These are phyloP conservation scores for Biscogniauxia sp. DNA, from an alignment of 2,329 filamentous ascomycete genomes.

Conservation along the genomic window DNA sequence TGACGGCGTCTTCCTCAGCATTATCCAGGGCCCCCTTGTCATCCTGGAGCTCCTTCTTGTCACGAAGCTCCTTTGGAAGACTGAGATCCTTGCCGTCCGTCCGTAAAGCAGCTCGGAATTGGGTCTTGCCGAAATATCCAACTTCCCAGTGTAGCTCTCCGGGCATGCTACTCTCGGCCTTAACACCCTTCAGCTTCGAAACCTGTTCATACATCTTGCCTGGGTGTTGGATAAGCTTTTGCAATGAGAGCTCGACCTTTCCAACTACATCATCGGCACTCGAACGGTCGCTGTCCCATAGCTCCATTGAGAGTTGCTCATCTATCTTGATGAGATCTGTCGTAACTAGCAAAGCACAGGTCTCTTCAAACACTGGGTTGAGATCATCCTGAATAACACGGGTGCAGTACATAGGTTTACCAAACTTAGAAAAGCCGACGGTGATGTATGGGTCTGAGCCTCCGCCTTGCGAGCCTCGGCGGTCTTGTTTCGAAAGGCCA, in stretches of 20 bases:
- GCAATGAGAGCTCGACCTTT: slow-evolving; percentile 89
- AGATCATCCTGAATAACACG: slow-evolving; percentile 92
- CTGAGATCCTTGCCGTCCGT: slow-evolving; percentile 83
- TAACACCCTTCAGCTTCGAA: slow-evolving; percentile 78
- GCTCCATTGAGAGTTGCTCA: slow-evolving; percentile 87
- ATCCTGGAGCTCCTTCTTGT: slow-evolving; percentile 77
- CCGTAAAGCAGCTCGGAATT: slow-evolving; percentile 78
- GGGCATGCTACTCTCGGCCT: slow-evolving; percentile 84
- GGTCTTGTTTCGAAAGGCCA: slow-evolving; percentile 88
- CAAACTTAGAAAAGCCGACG: slow-evolving; percentile 91
- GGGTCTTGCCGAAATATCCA: slow-evolving; percentile 88
- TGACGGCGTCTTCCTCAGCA: slow-evolving; percentile 76
- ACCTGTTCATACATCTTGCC: slow-evolving; percentile 89
- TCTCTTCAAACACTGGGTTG: slow-evolving; percentile 91
- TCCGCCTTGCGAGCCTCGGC: slow-evolving; percentile 75
- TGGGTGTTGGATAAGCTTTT: slow-evolving; percentile 91
- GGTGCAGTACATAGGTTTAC: slow-evolving; percentile 96
- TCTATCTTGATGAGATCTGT: slow-evolving; percentile 89
- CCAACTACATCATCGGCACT: slow-evolving; percentile 94
- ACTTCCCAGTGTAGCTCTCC: slow-evolving; percentile 95
- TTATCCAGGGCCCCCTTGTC: slow-evolving; percentile 77
- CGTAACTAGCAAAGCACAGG: slow-evolving; percentile 79
- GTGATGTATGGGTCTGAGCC: slow-evolving; percentile 96
- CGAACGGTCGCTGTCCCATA: slow-evolving; percentile 93
- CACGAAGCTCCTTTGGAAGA: slow-evolving; percentile 69